Base-by-base conservation (phyloP, 2,329 filamentous ascomycete species). In the Pyrenophora tritici-repentis region DNA sequence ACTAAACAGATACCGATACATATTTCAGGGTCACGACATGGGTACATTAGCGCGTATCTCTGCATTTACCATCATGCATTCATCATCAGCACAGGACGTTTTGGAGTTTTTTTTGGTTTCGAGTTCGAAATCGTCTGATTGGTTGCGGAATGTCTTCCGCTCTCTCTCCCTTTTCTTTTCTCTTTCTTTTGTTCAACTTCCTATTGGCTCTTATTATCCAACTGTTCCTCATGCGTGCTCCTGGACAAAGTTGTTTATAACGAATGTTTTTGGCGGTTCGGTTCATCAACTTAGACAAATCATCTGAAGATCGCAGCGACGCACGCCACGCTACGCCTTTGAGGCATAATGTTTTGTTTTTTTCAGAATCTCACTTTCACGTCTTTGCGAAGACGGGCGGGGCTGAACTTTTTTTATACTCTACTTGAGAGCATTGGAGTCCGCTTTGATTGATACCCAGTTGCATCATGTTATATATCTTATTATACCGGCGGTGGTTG, bases 321-420 rank as follows among this genome's bases (percentile, higher is more conserved):
- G 55, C 52, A 49, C 18, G 18, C 3, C 18, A 5, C 18, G 18
- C 18, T n/a, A n/a, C n/a, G n/a, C n/a, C n/a, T 18, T 18, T 16
- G 16, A 47, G 47, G 39, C 42, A 53, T 47, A 47, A 55, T 51
- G 39, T 50, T 47, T 50, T 39, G 22, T 55, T 36, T 39, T 16
- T n/a, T n/a, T n/a, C n/a, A n/a, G n/a, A 13, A 6, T 18, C 5
- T 18, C 18, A 18, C 13, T 20, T 9, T 41, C 20, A 20, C 17
- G n/a, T 32, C 18, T 18, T 34, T 9, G 3, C 22, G 22, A 18
- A 18, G 18, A 18, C 5, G 18, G 18, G 18, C 18, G 3, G 3
- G 18, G 18, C 18, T 18, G 9, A n/a, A 35, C 31, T 47, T 14
- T 44, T 45, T 49, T 49, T 35, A 6, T 16, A 35, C 24, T 7